These are phyloP conservation scores for Aspergillus avenaceus DNA, from an alignment of 495 filamentous ascomycete species.

Conservation along the genomic window DNA sequence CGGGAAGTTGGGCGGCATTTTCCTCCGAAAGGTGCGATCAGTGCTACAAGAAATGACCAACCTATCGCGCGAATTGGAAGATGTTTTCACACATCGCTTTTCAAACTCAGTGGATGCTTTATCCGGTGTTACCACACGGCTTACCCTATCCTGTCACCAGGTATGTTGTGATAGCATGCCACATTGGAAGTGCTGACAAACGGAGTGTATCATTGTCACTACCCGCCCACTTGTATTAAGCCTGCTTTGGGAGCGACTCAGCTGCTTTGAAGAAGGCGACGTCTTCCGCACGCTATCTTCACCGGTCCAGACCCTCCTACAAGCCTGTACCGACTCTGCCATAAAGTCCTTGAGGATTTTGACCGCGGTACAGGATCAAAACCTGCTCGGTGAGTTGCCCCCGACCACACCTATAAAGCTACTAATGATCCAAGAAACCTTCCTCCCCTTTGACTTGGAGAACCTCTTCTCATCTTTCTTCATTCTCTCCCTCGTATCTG, in stretches of 20 bases:
- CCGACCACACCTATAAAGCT: background rate
- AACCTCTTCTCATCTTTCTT: conserved; percentile 25
- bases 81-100: conserved; percentile 25
- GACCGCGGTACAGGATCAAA: conserved; percentile 22
- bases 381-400: conserved; percentile 20
- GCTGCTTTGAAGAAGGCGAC: conserved; percentile 15
- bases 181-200: too few species aligned
- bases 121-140: conserved; percentile 26
- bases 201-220: conserved; percentile 28
- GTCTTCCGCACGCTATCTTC: conserved; percentile 13
- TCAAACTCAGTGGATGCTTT: conserved; percentile 21
- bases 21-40: conserved; percentile 23
- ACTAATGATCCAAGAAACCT: conserved; percentile 18
- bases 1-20: conserved; percentile 22
- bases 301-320: conserved; percentile 22
- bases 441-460: conserved; percentile 32
- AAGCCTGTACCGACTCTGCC: conserved; percentile 25
- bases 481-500: conserved; percentile 21
- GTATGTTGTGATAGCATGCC: conserved; percentile 6
- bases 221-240: conserved; percentile 27
- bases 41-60: conserved; percentile 24
- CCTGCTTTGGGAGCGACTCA: conserved; percentile 22
- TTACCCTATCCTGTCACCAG: conserved; percentile 28
- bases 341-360: conserved; percentile 23
- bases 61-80: conserved; percentile 22